Evolutionary conservation across 257 asterid species (phyloP), one percentile per base, ranked within the genome.

Genomic region (Thymus mandschuricus): DNA sequence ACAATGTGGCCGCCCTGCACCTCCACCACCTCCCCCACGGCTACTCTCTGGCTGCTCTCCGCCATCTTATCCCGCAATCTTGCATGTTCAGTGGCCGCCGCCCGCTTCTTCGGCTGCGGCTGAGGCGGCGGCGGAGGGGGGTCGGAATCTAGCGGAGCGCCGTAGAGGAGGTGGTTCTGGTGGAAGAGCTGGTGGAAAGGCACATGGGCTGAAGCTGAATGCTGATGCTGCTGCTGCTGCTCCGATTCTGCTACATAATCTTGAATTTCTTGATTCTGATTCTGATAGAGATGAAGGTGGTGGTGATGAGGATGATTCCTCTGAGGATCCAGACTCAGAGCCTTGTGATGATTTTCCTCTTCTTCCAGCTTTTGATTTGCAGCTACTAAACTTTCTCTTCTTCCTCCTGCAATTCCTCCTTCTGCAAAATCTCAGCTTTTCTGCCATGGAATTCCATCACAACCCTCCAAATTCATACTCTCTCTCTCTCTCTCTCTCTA

Each of bases 1-100:
- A 95, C 90, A 86, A 95, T 95, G 97, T 92, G 99, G 68, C 99
- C 99, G 43, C 98, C 99, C 68, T 88, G 92, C 1, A 95, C 99
- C 78, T 89, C 96, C 55, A 95, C 99, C 9, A 92, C 86, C 89
- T 95, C 96, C 1, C 96, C 97, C 12, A 87, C 89, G 5, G 68
- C 69, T 57, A 46, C 68, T 9, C 10, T 51, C 50, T 62, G 72
- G 75, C 71, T 81, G 74, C 75, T 75, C 35, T 83, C 96, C 59
- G 76, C 95, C 92, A 86, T 88, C 67, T 78, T 85, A 4, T 76
- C 88, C 8, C 78, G 73, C 87, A 84, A 82, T 73, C 74, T 82
- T 69, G 96, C 98, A 91, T 88, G 90, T 81, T 86, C 92, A 72
- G 84, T 48, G 70, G 70, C 54, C 40, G 84, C 74, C 58, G 83